Conservation (phyloP, 768 basidiomycete species). For the Mycena amicta region DNA sequence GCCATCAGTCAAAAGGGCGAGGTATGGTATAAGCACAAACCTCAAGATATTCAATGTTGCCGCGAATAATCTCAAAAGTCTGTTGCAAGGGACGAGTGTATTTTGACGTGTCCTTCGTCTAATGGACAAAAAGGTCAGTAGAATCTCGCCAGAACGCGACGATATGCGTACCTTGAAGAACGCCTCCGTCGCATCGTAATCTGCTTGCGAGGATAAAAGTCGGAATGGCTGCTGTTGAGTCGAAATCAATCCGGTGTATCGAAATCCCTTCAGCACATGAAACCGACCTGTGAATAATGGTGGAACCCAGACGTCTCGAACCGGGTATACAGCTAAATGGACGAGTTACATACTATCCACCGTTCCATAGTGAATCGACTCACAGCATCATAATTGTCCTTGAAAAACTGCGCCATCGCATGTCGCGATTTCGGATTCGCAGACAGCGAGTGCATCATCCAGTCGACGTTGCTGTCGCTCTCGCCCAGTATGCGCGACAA, state of each 20-base stretch:
- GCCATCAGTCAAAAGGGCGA: not conserved
- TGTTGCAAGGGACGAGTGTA: constrained; percentile 48
- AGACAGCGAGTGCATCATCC: constrained; percentile 44
- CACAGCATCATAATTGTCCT: constrained; percentile 49
- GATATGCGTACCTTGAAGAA: constrained; percentile 4
- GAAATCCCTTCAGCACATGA: too few species aligned
- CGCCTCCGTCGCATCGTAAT: constrained; percentile 4
- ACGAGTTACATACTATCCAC: not conserved
- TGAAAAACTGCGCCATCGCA: constrained; percentile 46
- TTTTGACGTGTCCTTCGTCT: constrained; percentile 48
- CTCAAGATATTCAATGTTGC: constrained; percentile 49
- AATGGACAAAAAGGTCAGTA: not conserved
- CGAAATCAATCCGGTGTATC: not conserved
- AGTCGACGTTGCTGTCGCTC: constrained; percentile 40
- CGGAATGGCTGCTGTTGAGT: constrained; percentile 2
- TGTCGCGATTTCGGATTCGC: constrained; percentile 44
- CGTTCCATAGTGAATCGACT: constrained; percentile 11
- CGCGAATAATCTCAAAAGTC: constrained; percentile 48
- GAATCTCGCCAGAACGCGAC: not conserved
- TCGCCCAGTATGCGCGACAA: constrained; percentile 42
- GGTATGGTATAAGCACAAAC: constrained; percentile 23
- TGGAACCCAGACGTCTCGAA: constrained; percentile 3
- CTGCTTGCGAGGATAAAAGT: not conserved
- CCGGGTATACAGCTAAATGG: not conserved
- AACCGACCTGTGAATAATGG: constrained; percentile 6